phyloP scores from a whole-genome alignment of 768 basidiomycete species.

The Serendipita indica region DNA sequence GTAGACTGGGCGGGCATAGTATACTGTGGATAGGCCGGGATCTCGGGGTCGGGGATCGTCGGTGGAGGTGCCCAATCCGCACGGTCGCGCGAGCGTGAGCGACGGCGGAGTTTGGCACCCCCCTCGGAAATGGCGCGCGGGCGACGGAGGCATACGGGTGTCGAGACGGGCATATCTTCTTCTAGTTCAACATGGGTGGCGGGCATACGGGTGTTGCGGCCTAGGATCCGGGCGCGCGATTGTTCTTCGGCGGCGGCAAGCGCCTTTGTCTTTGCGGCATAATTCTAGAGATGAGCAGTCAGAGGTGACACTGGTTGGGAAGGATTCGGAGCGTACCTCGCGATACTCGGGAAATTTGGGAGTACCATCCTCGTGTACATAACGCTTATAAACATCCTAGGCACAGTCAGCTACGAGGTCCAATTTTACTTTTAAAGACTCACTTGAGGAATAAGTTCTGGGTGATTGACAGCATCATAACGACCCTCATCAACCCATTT shows the following conservation, averaged over 20 bases:
- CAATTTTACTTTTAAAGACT: not conserved
- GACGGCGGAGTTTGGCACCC: not conserved
- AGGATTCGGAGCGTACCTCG: not conserved
- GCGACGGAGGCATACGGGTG: not conserved
- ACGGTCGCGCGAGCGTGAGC: not conserved
- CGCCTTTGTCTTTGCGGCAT: not conserved
- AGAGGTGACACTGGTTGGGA: not conserved
- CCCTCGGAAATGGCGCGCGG: not conserved
- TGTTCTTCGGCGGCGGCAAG: not conserved
- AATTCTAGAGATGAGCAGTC: not conserved
- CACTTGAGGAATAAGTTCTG: not conserved
- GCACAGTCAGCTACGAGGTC: not conserved
- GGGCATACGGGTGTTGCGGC: not conserved
- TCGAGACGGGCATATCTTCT: not conserved
- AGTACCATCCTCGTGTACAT: not conserved
- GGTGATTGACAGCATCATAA: not conserved
- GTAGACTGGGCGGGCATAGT: not conserved
- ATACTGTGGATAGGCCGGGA: not conserved
- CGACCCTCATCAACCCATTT: not conserved
- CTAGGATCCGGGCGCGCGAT: not conserved
- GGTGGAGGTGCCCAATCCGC: slow-evolving; percentile 3
- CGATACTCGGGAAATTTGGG: not conserved
- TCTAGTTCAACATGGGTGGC: not conserved
- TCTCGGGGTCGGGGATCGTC: slow-evolving; percentile 2
- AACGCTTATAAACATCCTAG: not conserved